Evolutionary conservation across 2,329 filamentous ascomycete genomes (phyloP), one percentile per base, ranked within the genome.

Genomic region (Fonsecaea monophora): DNA sequence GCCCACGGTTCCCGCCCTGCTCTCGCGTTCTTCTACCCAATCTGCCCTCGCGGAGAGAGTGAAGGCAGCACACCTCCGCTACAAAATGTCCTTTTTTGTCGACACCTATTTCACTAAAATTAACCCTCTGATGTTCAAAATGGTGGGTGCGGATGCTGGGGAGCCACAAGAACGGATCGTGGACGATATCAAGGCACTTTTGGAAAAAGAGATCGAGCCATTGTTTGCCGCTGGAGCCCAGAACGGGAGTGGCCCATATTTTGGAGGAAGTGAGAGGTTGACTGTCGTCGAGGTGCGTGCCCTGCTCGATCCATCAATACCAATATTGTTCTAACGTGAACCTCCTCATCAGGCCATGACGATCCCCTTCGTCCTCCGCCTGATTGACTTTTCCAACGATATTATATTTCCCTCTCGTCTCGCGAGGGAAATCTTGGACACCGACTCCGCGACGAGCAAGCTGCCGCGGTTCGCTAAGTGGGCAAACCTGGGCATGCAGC

Each of bases 201-300:
- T 91, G 1, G 81, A 83, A 61, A 92, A 90, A 79, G 90, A 94
- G 73, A 80, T 95, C 63, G 92, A 94, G 78, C 90, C 90, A 0
- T 78, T 92, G 42, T 80, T 96, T 32, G 74, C 73, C 7, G 58
- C 62, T 21, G 53, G 42, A n/a, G 45, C n/a, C 4, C 25, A 4
- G n/a, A 10, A 45, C 32, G 42, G 45, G 0, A 54, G 30, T 12
- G 59, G 64, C 15, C 88, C 88, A 0, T 91, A 87, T 76, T 91
- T 90, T 75, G 86, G 85, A 1, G 89, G 89, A 0, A 86, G 84
- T 60, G 80, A 85, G 21, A 86, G 80, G 74, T 75, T 93, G 48
- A 94, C 91, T 0, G 78, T 93, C 40, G 92, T 89, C 10, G 92
- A 95, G 85, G 91, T 91, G 78, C 68, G 79, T 75, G 45, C 15